Evolutionary conservation across 2,329 filamentous ascomycete genomes (phyloP), one percentile per base, ranked within the genome.

Genomic region (Pseudogymnoascus sp.): DNA sequence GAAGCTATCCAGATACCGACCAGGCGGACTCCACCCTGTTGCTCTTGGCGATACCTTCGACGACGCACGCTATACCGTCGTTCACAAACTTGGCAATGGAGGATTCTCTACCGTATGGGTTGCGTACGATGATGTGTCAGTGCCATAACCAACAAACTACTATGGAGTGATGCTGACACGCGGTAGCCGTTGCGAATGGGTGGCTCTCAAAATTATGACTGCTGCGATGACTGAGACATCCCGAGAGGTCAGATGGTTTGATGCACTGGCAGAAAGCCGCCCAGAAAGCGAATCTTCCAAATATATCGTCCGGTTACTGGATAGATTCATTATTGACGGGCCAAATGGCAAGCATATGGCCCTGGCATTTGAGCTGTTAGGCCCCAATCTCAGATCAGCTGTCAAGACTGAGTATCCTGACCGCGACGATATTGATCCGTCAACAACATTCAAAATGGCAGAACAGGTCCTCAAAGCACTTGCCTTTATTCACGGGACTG

Each of bases 281-380:
- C 65, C 65, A 37, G n/a, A 32, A 43, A 39, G 67, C 12, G 39
- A 64, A 22, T 65, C 59, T 34, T 65, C 64, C n/a, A 65, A 68
- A 3, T 67, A 70, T 62, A 59, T 72, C 58, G 64, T 70, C 38
- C 61, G 66, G n/a, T 59, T 73, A 5, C 66, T 73, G 35, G 68
- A 74, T 65, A 20, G 62, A n/a, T 73, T 74, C 41, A 41, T 59
- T 14, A 67, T 70, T 38, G 41, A 66, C 59, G 73, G 73, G 4
- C 71, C 71, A 1, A 75, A 74, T 62, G 72, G 72, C 9, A 61
- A 50, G 20, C 72, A 75, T 59, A 63, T 65, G 61, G 74, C 71
- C 62, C 67, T 75, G 39, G 69, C 74, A 16, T 70, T 70, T 62
- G 68, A 73, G 63, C 61, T 73, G 30, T 65, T 74, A 16, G 70